Conservation (phyloP, 352 stramenopile genomes). For the Phytophthora citricola region DNA sequence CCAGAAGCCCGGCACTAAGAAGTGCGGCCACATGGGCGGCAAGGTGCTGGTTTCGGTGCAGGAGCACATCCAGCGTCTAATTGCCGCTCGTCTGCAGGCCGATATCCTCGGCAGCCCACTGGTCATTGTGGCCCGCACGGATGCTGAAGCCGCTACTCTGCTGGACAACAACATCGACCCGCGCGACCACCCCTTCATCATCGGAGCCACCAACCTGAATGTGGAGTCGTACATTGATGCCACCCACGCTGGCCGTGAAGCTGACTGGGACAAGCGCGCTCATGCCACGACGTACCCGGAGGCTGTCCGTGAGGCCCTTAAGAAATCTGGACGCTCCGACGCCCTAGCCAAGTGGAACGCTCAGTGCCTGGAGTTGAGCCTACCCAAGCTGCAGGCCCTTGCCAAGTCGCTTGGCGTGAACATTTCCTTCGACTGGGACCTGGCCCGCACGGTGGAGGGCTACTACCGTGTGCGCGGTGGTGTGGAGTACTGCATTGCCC, state of each 20-base stretch:
- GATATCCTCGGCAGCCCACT: slow-evolving; percentile 96
- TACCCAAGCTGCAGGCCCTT: slow-evolving; percentile 81
- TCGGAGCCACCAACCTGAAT: slow-evolving; percentile 93
- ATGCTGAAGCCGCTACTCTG: slow-evolving; percentile 97
- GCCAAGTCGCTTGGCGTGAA: slow-evolving; percentile 80
- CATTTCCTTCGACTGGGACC: slow-evolving; percentile 96
- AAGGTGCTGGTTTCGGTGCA: slow-evolving; percentile 98
- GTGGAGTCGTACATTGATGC: slow-evolving; percentile 89
- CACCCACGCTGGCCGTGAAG: slow-evolving; percentile 63
- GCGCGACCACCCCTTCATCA: slow-evolving; percentile 98
- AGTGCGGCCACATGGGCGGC: slow-evolving; percentile 99
- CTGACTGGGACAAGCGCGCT: slow-evolving; percentile 92
- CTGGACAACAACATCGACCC: slow-evolving; percentile 98
- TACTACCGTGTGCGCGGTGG: slow-evolving; percentile 97
- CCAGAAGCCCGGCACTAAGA: slow-evolving; percentile 99
- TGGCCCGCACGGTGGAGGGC: slow-evolving; percentile 95
- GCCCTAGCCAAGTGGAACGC: slow-evolving; percentile 88
- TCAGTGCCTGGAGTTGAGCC: slow-evolving; percentile 76
- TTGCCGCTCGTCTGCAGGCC: slow-evolving; percentile 95
- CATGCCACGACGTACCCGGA: slow-evolving; percentile 97
- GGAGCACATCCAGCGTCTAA: slow-evolving; percentile 97
- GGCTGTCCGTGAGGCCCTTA: slow-evolving; percentile 86
- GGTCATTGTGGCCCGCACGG: slow-evolving; percentile 97
- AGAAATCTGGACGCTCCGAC: slow-evolving; percentile 65
- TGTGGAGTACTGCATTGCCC: slow-evolving; percentile 97